Evolutionary conservation across 2,329 filamentous ascomycete species (phyloP).

Genomic region (Aquanectria penicillioides): DNA sequence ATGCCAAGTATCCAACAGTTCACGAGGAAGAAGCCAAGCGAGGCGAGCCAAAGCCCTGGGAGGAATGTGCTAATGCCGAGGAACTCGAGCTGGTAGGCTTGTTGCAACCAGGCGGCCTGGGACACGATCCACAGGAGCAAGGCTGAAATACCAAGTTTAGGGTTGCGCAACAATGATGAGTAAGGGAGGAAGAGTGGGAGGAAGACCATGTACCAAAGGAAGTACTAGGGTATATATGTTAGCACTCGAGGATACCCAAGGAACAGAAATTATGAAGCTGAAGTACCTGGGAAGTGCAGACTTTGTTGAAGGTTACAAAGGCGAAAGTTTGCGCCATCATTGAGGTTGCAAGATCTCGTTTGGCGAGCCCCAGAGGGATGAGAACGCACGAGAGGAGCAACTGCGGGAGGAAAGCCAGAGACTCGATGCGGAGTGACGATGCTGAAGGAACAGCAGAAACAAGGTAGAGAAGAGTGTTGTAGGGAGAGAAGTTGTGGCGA

Average conservation of each 20-base stretch:
- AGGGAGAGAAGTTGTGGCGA: constrained; percentile 97
- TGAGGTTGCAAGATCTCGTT: constrained; percentile 80
- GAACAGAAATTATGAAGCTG: not conserved
- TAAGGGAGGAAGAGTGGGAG: constrained; percentile 88
- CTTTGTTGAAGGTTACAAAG: constrained; percentile 98
- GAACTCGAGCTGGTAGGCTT: constrained; percentile 81
- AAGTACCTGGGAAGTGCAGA: constrained; percentile 94
- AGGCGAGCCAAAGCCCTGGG: constrained; percentile 82
- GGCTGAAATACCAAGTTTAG: constrained; percentile 70
- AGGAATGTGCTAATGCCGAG: constrained; percentile 85
- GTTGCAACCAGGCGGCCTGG: constrained; percentile 81
- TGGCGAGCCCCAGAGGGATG: constrained; percentile 80
- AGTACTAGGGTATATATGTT: constrained; percentile 71
- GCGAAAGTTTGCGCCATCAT: constrained; percentile 97
- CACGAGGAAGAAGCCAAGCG: constrained; percentile 81
- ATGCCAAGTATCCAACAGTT: constrained; percentile 90
- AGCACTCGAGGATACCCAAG: constrained; percentile 11
- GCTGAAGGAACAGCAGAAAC: constrained; percentile 70
- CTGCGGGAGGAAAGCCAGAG: constrained; percentile 89
- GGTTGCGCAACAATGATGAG: constrained; percentile 75
- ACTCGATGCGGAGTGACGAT: constrained; percentile 68
- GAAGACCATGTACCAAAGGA: constrained; percentile 97
- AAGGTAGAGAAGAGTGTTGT: constrained; percentile 91
- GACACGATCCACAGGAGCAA: constrained; percentile 77
- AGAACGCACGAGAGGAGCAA: constrained; percentile 80